Conservation (phyloP, 2,329 filamentous ascomycete genomes). For the Claviceps africana region DNA sequence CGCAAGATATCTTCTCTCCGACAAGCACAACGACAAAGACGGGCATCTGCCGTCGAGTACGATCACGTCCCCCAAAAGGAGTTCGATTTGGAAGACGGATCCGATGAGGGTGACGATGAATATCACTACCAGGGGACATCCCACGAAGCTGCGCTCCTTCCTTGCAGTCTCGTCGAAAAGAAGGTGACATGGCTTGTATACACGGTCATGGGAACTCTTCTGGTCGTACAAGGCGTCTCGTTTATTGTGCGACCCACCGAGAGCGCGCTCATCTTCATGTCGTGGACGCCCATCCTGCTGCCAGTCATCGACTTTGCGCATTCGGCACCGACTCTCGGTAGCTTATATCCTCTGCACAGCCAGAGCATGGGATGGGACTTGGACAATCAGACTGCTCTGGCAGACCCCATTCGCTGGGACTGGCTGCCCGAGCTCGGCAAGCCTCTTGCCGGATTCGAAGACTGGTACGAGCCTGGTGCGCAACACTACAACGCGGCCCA, state of each 20-base stretch:
- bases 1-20: slow-evolving; percentile 6
- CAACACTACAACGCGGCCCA: slow-evolving; percentile 20
- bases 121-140: slow-evolving; percentile 2
- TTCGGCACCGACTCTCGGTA: slow-evolving; percentile 16
- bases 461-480: slow-evolving; percentile 12
- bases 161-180: not conserved
- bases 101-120: slow-evolving; percentile 5
- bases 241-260: slow-evolving; percentile 17
- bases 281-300: slow-evolving; percentile 20
- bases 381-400: slow-evolving; percentile 16
- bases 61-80: slow-evolving; percentile 8
- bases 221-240: slow-evolving; percentile 14
- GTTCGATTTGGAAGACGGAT: slow-evolving; percentile 6
- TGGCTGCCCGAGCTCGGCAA: slow-evolving; percentile 12
- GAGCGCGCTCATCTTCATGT: slow-evolving; percentile 20
- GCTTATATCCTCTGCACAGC: slow-evolving; percentile 12
- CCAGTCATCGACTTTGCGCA: slow-evolving; percentile 21
- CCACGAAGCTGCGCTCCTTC: not conserved
- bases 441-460: slow-evolving; percentile 12
- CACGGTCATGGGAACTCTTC: slow-evolving; percentile 11
- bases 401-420: slow-evolving; percentile 8
- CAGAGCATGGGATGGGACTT: slow-evolving; percentile 14
- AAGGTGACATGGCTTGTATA: slow-evolving; percentile 7
- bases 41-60: slow-evolving; percentile 1
- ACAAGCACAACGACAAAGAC: not conserved